Percentiles rank a stretch among this genome's conserved stretches.
phyloP scores from a whole-genome alignment of 78 protist species.

The Pelomyxa schiedti region DNA sequence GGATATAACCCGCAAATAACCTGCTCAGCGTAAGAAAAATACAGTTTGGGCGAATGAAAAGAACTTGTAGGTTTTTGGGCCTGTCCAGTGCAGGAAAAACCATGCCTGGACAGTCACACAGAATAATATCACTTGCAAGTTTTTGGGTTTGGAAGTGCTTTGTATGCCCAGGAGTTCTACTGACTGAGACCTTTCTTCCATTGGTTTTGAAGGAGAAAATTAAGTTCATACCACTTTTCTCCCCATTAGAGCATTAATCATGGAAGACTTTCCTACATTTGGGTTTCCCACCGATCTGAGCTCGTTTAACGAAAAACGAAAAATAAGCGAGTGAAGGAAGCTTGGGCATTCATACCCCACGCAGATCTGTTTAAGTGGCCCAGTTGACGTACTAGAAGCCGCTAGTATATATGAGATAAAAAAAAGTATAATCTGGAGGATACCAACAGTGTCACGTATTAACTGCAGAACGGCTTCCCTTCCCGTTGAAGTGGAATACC shows the following conservation, averaged over 20 bases:
- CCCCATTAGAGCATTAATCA: conserved; percentile 70
- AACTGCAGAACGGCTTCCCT: too few species aligned
- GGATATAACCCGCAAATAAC: conserved; percentile 70
- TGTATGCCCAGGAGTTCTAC: conserved; percentile 83
- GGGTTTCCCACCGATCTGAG: conserved; percentile 86
- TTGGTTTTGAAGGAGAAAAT: neutral
- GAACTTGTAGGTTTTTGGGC: conserved; percentile 49
- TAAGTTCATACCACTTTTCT: conserved; percentile 41
- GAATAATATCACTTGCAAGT: conserved; percentile 28
- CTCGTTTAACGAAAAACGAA: too few species aligned
- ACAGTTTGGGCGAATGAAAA: too few species aligned
- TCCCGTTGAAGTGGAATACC: too few species aligned
- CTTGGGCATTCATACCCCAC: too few species aligned
- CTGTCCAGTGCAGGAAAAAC: conserved; percentile 70
- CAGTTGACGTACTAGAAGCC: neutral
- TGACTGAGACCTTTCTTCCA: neutral
- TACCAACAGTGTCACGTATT: neutral
- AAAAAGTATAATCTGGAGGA: neutral
- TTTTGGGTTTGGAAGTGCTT: conserved; percentile 76
- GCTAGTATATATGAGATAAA: neutral
- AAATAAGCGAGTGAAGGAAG: too few species aligned
- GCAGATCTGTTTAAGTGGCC: neutral
- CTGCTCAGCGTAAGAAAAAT: too few species aligned
- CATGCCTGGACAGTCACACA: conserved; percentile 82
- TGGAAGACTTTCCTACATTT: conserved; percentile 65